Conservation (phyloP, 768 basidiomycete genomes). For the Tricholoma terreum region DNA sequence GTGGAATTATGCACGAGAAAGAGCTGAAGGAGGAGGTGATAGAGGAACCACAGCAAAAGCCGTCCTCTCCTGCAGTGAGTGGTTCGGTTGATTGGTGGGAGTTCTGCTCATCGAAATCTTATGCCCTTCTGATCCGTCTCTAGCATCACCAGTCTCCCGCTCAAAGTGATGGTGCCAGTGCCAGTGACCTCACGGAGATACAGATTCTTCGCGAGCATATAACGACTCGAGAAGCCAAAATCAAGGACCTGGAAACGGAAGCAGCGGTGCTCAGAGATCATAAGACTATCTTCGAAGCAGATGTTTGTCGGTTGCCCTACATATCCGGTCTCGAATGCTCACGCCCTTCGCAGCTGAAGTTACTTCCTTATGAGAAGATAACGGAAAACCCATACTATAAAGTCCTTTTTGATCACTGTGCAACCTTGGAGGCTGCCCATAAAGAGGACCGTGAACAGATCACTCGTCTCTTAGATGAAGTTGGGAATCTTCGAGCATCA, state of each 20-base stretch:
- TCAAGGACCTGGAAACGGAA: slow-evolving; percentile 47
- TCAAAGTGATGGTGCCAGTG: slow-evolving; percentile 37
- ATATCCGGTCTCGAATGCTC: background rate
- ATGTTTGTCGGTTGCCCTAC: slow-evolving; percentile 32
- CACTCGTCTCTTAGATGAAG: slow-evolving; percentile 40
- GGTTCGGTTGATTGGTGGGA: slow-evolving; percentile 66
- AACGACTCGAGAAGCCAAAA: slow-evolving; percentile 40
- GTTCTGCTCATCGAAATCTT: slow-evolving; percentile 44
- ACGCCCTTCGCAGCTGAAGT: slow-evolving; percentile 31
- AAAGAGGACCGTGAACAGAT: slow-evolving; percentile 39
- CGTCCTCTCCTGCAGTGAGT: slow-evolving; percentile 74
- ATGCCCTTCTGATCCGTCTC: slow-evolving; percentile 40
- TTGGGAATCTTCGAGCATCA: slow-evolving; percentile 34
- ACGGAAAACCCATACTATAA: slow-evolving; percentile 52
- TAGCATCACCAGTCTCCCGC: slow-evolving; percentile 39
- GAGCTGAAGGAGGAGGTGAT: slow-evolving; percentile 33
- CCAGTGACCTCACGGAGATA: slow-evolving; percentile 32
- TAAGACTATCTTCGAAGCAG: slow-evolving; percentile 40
- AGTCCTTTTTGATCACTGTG: slow-evolving; percentile 51
- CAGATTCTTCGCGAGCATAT: slow-evolving; percentile 42
- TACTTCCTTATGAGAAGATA: slow-evolving; percentile 44
- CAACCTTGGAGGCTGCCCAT: slow-evolving; percentile 41
- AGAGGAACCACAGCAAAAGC: slow-evolving; percentile 48
- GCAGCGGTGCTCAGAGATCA: slow-evolving; percentile 43
- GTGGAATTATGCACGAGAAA: slow-evolving; percentile 24